Conservation (phyloP, 192 early-diverging fungal genomes). For the Dispira parvispora region DNA sequence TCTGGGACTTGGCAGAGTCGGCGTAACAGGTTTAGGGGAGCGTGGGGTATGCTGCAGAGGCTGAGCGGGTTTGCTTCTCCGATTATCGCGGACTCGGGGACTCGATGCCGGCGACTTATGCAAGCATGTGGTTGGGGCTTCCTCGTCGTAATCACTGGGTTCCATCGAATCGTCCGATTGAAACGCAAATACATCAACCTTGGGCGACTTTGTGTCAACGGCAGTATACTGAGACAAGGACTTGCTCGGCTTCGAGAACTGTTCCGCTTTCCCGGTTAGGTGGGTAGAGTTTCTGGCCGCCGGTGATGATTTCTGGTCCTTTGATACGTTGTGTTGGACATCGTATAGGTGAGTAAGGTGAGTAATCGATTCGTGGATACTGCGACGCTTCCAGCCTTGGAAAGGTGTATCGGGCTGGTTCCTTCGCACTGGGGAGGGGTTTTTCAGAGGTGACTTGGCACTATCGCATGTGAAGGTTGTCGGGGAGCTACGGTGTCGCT, state of each 20-base stretch:
- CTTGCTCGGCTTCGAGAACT: not conserved
- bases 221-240: not conserved
- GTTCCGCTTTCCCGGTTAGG: not conserved
- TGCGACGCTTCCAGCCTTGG: constrained; percentile 3
- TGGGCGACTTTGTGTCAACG: not conserved
- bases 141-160: no score
- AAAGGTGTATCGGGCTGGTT: not conserved
- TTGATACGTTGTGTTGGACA: no score
- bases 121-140: no score
- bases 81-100: not conserved
- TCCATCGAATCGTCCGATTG: not conserved
- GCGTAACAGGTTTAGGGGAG: not conserved
- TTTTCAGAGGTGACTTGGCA: not conserved
- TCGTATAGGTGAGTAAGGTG: constrained; percentile 7
- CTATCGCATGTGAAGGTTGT: not conserved
- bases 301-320: no score
- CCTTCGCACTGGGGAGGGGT: not conserved
- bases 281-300: not conserved
- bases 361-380: constrained; percentile 10
- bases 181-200: constrained; percentile 1
- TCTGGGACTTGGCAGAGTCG: not conserved
- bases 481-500: not conserved
- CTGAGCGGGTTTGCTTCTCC: not conserved
- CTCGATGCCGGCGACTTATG: no score
- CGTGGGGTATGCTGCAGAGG: not conserved